Conservation (phyloP, 805 yeast species). For the Metschnikowia drakensbergensis region DNA sequence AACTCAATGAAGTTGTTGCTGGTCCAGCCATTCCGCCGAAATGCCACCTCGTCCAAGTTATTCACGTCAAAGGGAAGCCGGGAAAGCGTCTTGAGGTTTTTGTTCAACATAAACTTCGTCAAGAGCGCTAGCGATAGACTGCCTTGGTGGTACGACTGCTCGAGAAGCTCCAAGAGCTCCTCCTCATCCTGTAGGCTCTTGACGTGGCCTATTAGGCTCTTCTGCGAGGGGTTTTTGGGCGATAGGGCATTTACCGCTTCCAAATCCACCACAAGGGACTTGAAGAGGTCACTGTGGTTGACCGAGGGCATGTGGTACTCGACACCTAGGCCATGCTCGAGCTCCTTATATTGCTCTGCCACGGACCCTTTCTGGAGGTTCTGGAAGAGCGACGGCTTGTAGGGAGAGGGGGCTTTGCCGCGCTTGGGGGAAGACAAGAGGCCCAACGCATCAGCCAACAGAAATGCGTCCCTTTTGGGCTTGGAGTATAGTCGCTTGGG, state of each 20-base stretch:
- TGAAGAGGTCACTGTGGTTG: conserved; percentile 15
- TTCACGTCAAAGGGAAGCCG: conserved; percentile 20
- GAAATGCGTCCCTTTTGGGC: conserved; percentile 9
- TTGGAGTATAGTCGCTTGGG: conserved; percentile 3
- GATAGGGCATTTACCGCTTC: conserved; percentile 7
- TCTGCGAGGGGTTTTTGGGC: conserved; percentile 9
- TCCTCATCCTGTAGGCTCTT: conserved; percentile 18
- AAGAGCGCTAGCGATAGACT: conserved; percentile 24
- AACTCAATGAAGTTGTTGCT: conserved; percentile 24
- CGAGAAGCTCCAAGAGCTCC: conserved; percentile 21
- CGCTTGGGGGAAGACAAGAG: conserved; percentile 25
- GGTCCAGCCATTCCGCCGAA: conserved; percentile 20
- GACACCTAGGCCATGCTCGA: background rate
- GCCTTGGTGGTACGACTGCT: conserved; percentile 25
- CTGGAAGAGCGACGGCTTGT: conserved; percentile 32
- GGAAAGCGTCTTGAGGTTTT: conserved; percentile 14
- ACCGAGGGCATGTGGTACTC: conserved; percentile 5
- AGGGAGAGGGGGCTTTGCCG: conserved; percentile 11
- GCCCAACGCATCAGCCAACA: conserved; percentile 36
- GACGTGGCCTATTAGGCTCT: conserved; percentile 20
- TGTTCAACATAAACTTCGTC: conserved; percentile 28
- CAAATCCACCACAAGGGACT: conserved; percentile 27
- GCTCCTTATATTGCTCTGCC: conserved; percentile 24
- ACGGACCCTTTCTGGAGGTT: conserved; percentile 33
- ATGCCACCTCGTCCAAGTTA: conserved; percentile 19